Percentiles rank a stretch among this genome's conserved stretches.
phyloP scores from a whole-genome alignment of 1,139 yeast genomes.

The Saccharomyces hybrid region DNA sequence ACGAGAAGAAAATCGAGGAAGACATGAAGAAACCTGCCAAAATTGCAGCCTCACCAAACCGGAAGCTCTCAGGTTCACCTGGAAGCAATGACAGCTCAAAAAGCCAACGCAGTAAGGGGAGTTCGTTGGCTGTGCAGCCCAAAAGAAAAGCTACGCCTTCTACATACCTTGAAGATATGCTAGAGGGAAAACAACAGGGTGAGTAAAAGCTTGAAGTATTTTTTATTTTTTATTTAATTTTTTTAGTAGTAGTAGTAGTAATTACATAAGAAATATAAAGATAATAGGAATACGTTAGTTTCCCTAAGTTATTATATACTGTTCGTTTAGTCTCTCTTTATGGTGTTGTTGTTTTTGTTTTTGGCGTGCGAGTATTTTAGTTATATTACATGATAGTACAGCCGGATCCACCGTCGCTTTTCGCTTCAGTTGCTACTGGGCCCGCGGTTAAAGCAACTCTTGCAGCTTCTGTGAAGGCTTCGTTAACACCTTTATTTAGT shows the following conservation, averaged over 20 bases:
- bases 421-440: conserved; percentile 65
- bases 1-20: conserved; percentile 10
- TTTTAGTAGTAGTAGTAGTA: background rate
- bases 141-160: conserved; percentile 13
- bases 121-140: conserved; percentile 1
- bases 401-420: conserved; percentile 34
- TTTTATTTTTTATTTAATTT: background rate
- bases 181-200: conserved; percentile 8
- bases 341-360: no score
- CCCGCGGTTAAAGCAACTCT: conserved; percentile 89
- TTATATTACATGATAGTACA: conserved; percentile 35
- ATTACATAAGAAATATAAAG: background rate
- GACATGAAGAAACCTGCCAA: conserved; percentile 21
- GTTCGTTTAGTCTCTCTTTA: conserved; percentile 1
- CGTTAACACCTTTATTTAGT: conserved; percentile 90
- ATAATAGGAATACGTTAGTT: background rate
- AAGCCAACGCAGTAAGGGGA: conserved; percentile 20
- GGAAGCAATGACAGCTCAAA: conserved; percentile 8
- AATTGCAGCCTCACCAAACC: conserved; percentile 25
- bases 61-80: conserved; percentile 17
- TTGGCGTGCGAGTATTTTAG: background rate
- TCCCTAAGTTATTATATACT: conserved; percentile 3
- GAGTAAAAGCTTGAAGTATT: background rate
- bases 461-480: conserved; percentile 95
- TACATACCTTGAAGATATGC: conserved; percentile 13